A percentile compares a stretch with the other conserved stretches of the same genome.
phyloP scores from a whole-genome alignment of 768 basidiomycete species.

The Pholiota conissans region DNA sequence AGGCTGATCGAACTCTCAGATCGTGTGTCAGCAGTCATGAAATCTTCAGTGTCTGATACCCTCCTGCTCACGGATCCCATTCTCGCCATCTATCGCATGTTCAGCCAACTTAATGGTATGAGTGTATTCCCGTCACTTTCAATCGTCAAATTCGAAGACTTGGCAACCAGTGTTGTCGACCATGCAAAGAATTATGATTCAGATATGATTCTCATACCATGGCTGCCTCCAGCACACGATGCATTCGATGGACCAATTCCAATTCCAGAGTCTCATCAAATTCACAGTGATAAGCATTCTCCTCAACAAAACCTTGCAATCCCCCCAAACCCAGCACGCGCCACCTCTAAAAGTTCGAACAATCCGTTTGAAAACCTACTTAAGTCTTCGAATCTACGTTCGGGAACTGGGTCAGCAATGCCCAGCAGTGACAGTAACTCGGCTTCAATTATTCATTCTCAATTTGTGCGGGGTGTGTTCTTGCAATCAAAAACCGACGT shows the following conservation, averaged over 20 bases:
- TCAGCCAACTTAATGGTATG: constrained; percentile 70
- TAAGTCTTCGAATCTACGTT: constrained; percentile 25
- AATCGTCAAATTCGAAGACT: constrained; percentile 77
- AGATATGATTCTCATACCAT: constrained; percentile 83
- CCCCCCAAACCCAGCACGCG: constrained; percentile 9
- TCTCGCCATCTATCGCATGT: constrained; percentile 73
- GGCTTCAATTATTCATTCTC: constrained; percentile 64
- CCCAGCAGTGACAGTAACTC: constrained; percentile 25
- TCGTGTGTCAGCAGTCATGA: constrained; percentile 87
- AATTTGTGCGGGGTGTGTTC: constrained; percentile 84
- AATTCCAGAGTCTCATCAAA: constrained; percentile 1
- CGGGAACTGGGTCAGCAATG: constrained; percentile 10
- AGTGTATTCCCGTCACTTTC: constrained; percentile 63
- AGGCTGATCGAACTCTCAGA: constrained; percentile 86
- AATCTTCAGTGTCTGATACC: constrained; percentile 68
- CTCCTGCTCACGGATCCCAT: constrained; percentile 73
- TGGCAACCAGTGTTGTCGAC: constrained; percentile 67
- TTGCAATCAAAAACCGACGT: constrained; percentile 71
- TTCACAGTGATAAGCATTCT: constrained; percentile 9
- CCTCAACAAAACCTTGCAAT: constrained; percentile 10
- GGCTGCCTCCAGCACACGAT: constrained; percentile 51
- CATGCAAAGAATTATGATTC: constrained; percentile 59
- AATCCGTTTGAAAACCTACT: constrained; percentile 80
- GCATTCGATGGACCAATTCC: constrained; percentile 14
- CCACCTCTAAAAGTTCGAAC: constrained; percentile 14